Evolutionary conservation across 192 early-diverging fungal species (phyloP).

Genomic region (Backusella circina): DNA sequence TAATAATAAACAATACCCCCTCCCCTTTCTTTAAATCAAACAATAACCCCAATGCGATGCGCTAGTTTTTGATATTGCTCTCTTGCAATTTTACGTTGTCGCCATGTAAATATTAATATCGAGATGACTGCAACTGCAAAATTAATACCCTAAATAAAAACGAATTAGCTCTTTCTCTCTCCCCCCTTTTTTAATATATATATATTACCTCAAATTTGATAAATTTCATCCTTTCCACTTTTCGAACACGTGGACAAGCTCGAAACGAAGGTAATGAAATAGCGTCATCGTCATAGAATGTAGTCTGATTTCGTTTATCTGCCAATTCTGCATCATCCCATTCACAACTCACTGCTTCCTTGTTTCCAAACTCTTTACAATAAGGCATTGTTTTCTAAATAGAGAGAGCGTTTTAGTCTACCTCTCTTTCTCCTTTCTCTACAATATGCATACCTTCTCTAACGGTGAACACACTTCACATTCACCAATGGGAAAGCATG

Average conservation of each 20-base stretch:
- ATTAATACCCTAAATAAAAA: slow-evolving; percentile 22
- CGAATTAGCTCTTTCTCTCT: not conserved
- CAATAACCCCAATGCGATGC: slow-evolving; percentile 29
- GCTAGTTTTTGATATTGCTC: slow-evolving; percentile 35
- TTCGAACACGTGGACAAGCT: slow-evolving; percentile 28
- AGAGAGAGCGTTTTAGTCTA: too few species aligned
- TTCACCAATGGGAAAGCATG: slow-evolving; percentile 29
- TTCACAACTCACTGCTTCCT: slow-evolving; percentile 30
- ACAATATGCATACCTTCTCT: slow-evolving; percentile 21
- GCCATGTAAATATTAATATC: slow-evolving; percentile 25
- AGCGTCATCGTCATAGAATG: slow-evolving; percentile 21
- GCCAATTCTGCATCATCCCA: slow-evolving; percentile 23
- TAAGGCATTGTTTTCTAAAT: slow-evolving; percentile 34
- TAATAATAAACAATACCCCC: not conserved
- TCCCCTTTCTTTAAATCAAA: not conserved
- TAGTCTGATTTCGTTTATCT: slow-evolving; percentile 10
- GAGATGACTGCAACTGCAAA: slow-evolving; percentile 22
- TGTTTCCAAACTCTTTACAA: slow-evolving; percentile 37
- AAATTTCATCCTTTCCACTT: slow-evolving; percentile 20
- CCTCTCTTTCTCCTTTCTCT: not conserved
- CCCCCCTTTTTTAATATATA: not conserved
- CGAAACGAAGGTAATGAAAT: slow-evolving; percentile 25
- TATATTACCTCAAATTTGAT: slow-evolving; percentile 32
- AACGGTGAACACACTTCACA: slow-evolving; percentile 32
- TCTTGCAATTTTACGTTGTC: slow-evolving; percentile 31